Percentiles rank a stretch among this genome's conserved stretches.
Evolutionary conservation across 148 eudicot species (phyloP).

Genomic region (Heliamphora exappendiculata): DNA sequence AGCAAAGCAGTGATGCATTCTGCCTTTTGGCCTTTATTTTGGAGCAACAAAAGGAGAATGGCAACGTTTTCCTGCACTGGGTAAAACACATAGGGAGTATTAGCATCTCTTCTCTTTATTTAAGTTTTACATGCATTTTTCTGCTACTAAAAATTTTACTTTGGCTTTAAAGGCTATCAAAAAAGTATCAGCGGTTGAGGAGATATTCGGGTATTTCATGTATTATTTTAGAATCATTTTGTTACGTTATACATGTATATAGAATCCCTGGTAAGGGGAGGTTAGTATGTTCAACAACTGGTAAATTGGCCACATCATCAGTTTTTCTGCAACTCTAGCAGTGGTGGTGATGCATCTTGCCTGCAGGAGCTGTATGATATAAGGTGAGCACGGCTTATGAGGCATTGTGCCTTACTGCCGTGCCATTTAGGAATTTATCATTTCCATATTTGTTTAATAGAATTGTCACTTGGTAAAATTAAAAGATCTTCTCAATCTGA

Average conservation of each 20-base stretch:
- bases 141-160: constrained; percentile 57
- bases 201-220: constrained; percentile 67
- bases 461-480: constrained; percentile 4
- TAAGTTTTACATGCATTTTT: constrained; percentile 35
- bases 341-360: constrained; percentile 71
- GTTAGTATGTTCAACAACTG: constrained; percentile 49
- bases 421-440: constrained; percentile 63
- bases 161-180: constrained; percentile 53
- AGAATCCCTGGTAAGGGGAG: constrained; percentile 83
- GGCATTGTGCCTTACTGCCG: constrained; percentile 94
- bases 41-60: constrained; percentile 50
- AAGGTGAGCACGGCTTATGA: constrained; percentile 99
- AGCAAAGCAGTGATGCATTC: constrained; percentile 32
- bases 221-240: constrained; percentile 22
- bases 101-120: constrained; percentile 48
- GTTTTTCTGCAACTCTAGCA: constrained; percentile 56
- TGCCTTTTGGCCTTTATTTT: constrained; percentile 32
- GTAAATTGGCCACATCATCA: constrained; percentile 57
- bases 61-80: constrained; percentile 39
- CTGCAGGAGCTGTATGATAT: constrained; percentile 54
- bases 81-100: constrained; percentile 62
- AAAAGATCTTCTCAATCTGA: constrained; percentile 4
- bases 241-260: constrained; percentile 17
- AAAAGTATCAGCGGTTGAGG: constrained; percentile 59
- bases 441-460: constrained; percentile 16